phyloP scores from a whole-genome alignment of 176 grass and related monocot species.

The Avena atlantica region DNA sequence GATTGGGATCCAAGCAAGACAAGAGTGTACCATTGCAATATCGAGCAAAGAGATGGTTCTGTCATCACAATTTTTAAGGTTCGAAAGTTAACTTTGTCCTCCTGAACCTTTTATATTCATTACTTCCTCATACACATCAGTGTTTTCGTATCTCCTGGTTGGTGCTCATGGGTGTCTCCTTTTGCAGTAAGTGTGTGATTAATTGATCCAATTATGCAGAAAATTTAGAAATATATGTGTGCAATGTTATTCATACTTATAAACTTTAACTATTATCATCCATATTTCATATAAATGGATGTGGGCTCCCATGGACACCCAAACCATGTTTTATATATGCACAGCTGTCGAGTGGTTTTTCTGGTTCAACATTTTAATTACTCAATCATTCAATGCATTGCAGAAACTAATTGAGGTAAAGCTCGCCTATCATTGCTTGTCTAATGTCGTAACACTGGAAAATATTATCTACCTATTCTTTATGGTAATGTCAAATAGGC shows the following conservation, averaged over 20 bases:
- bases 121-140: not conserved
- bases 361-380: not conserved
- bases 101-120: slow-evolving; percentile 4
- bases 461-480: not conserved
- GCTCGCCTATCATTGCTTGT: slow-evolving; percentile 13
- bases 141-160: not conserved
- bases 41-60: slow-evolving; percentile 46
- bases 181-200: not conserved
- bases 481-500: slow-evolving; percentile 3
- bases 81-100: slow-evolving; percentile 6
- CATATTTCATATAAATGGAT: not conserved
- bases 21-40: slow-evolving; percentile 64
- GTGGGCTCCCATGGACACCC: not conserved
- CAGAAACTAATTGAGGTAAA: not conserved
- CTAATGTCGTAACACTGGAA: not conserved
- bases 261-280: not conserved
- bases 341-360: not conserved
- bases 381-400: not conserved
- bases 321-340: not conserved
- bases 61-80: slow-evolving; percentile 59
- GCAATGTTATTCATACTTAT: not conserved
- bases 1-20: slow-evolving; percentile 61
- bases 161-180: not conserved
- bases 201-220: not conserved
- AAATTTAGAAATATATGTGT: not conserved